phyloP scores from a whole-genome alignment of 176 grass and related monocot species.

The Avena insularis region DNA sequence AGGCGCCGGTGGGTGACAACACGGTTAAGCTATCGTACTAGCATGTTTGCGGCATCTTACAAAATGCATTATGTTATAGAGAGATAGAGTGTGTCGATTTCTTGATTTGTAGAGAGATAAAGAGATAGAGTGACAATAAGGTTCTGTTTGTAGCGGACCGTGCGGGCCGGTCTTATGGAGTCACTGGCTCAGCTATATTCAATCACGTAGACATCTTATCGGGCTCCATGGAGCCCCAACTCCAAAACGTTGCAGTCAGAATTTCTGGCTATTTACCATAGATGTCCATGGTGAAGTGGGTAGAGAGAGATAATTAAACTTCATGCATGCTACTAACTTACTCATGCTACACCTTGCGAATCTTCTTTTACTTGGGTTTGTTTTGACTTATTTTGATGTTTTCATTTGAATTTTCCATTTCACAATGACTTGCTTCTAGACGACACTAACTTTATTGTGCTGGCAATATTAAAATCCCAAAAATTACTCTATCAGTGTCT shows the following conservation, averaged over 20 bases:
- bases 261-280: neutral
- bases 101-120: neutral
- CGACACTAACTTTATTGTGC: neutral
- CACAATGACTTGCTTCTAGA: neutral
- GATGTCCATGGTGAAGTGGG: neutral
- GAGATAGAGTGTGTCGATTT: neutral
- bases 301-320: neutral
- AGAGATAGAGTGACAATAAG: no score
- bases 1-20: neutral
- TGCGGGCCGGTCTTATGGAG: neutral
- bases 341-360: neutral
- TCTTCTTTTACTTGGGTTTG: neutral
- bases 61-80: neutral
- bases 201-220: neutral
- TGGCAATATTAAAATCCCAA: neutral
- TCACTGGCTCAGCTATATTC: neutral
- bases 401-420: neutral
- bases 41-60: neutral
- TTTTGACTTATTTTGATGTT: neutral
- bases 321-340: neutral
- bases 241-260: neutral
- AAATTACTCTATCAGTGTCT: neutral
- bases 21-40: neutral
- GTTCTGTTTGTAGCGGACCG: neutral
- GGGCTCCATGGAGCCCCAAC: neutral